A percentile compares a stretch with the other conserved stretches of the same genome.
Conservation (phyloP, 306 rosid genomes). For the Gastrolobium villosum region DNA sequence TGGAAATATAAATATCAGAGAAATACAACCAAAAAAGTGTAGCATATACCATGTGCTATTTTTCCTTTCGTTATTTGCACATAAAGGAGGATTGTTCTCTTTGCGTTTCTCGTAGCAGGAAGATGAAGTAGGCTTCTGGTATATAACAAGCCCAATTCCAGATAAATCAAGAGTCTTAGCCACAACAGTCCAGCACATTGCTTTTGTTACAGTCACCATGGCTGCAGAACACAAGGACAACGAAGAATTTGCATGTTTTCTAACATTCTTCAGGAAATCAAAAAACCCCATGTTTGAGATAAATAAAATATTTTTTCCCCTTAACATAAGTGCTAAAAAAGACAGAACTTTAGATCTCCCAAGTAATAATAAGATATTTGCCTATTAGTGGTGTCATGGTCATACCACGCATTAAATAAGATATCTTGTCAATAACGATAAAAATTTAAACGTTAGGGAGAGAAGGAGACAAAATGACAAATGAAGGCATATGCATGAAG, state of each 20-base stretch:
- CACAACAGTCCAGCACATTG: conserved; percentile 81
- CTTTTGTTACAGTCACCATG: conserved; percentile 66
- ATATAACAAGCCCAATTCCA: conserved; percentile 88
- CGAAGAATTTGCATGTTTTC: conserved; percentile 32
- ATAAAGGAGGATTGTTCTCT: conserved; percentile 64
- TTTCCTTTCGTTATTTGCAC: conserved; percentile 57
- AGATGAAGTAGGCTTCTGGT: conserved; percentile 76
- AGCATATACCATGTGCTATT: conserved; percentile 71
- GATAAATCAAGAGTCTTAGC: conserved; percentile 69
- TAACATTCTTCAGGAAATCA: conserved; percentile 7
- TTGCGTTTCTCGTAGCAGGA: conserved; percentile 66
- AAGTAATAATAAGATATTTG: too few species aligned
- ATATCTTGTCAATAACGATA: background rate
- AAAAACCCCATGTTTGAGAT: background rate
- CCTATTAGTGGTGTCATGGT: background rate
- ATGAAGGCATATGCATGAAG: background rate
- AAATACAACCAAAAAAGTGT: background rate
- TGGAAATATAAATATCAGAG: conserved; percentile 6
- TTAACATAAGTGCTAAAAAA: background rate
- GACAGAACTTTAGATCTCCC: background rate
- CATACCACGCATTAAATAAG: background rate
- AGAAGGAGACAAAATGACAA: conserved; percentile 3
- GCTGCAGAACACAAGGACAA: conserved; percentile 65
- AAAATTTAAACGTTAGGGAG: background rate
- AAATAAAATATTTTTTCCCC: conserved; percentile 3